phyloP scores from a whole-genome alignment of 768 basidiomycete species.

The Pisolithus microcarpus region DNA sequence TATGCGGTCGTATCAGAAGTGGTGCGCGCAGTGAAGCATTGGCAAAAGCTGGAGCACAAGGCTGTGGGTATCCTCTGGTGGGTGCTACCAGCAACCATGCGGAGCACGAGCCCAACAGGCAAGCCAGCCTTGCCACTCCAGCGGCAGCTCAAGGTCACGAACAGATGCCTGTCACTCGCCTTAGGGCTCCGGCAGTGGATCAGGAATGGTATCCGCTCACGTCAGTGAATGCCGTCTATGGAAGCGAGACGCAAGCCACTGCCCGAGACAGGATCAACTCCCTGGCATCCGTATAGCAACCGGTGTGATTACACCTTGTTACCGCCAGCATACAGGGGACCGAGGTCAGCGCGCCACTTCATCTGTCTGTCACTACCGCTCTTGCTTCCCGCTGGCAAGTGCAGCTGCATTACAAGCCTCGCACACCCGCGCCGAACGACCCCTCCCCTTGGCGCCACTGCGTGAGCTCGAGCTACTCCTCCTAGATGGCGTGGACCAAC shows the following conservation, averaged over 20 bases:
- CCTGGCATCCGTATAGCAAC: background rate
- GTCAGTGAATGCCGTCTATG: background rate
- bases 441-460: background rate
- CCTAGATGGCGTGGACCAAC: background rate
- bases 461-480: background rate
- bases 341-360: background rate
- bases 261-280: background rate
- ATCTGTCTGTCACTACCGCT: background rate
- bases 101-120: background rate
- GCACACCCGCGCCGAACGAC: background rate
- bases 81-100: background rate
- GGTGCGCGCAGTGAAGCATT: no score
- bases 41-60: background rate
- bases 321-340: background rate
- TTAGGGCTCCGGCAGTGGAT: background rate
- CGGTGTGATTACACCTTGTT: background rate
- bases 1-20: no score
- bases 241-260: background rate
- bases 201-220: background rate
- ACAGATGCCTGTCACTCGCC: background rate
- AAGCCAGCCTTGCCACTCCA: background rate
- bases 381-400: background rate
- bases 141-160: background rate
- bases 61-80: background rate
- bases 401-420: constrained; percentile 1